These are phyloP conservation scores for Podaxis mareebaensis DNA, from an alignment of 768 basidiomycete species.

Conservation along the genomic window DNA sequence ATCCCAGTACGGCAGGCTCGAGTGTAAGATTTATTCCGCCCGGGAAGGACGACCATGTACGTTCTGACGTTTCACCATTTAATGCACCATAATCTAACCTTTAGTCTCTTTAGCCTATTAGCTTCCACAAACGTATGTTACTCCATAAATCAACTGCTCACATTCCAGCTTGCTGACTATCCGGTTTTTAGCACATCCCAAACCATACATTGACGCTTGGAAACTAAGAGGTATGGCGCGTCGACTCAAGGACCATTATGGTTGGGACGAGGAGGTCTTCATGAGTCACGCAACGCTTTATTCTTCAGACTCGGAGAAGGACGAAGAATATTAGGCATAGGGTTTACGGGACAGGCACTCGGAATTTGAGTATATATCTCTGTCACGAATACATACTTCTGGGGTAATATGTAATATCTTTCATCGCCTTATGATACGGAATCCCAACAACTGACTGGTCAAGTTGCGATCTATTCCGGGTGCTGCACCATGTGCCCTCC, in stretches of 20 bases:
- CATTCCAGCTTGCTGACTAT: constrained; percentile 14
- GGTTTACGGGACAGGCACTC: background rate
- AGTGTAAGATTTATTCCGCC: constrained; percentile 84
- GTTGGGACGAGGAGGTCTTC: constrained; percentile 59
- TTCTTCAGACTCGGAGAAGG: constrained; percentile 6
- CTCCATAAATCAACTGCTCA: background rate
- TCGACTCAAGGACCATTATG: constrained; percentile 62
- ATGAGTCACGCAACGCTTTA: constrained; percentile 22
- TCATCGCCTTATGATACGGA: no score
- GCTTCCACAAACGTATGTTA: constrained; percentile 71
- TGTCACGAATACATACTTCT: background rate
- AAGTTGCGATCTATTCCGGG: no score
- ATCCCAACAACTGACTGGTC: no score
- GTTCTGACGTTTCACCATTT: constrained; percentile 14
- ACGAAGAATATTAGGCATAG: background rate
- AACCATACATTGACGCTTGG: constrained; percentile 56
- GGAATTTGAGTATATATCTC: background rate
- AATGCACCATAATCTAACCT: background rate
- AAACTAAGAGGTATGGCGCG: constrained; percentile 55
- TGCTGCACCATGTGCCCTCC: no score
- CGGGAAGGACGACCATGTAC: constrained; percentile 40
- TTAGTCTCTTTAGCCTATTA: constrained; percentile 52
- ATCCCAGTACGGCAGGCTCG: constrained; percentile 77
- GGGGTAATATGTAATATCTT: no score
- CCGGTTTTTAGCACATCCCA: constrained; percentile 65